phyloP scores from a whole-genome alignment of 768 basidiomycete species.

The Rickenella mellea region DNA sequence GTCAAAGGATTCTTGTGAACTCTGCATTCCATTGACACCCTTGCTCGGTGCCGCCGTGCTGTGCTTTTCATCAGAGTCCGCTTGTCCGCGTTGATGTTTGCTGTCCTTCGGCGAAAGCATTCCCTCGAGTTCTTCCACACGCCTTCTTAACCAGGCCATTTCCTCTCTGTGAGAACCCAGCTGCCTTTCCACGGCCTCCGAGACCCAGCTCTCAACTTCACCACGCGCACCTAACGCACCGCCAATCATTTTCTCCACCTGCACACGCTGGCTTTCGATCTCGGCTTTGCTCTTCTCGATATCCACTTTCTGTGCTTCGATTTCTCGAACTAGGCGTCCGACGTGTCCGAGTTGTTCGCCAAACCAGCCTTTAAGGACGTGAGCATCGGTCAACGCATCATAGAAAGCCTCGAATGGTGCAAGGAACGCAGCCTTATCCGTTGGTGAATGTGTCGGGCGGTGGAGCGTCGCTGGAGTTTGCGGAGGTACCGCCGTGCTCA shows the following conservation, averaged over 20 bases:
- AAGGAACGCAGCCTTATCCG: constrained; percentile 66
- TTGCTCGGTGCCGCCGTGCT: constrained; percentile 11
- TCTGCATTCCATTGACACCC: not conserved
- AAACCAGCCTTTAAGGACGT: constrained; percentile 70
- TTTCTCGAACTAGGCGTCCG: constrained; percentile 23
- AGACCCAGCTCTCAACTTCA: not conserved
- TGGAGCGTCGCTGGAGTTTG: constrained; percentile 62
- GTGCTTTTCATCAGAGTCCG: constrained; percentile 7
- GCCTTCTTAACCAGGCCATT: constrained; percentile 44
- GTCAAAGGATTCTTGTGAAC: not conserved
- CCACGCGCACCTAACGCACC: not conserved
- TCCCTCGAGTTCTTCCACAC: constrained; percentile 63
- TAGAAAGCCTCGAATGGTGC: constrained; percentile 80
- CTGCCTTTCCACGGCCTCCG: constrained; percentile 20
- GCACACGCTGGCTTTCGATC: constrained; percentile 10
- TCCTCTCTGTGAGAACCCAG: constrained; percentile 52
- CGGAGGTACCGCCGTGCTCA: constrained; percentile 22
- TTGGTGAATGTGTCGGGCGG: constrained; percentile 43
- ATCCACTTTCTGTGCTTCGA: constrained; percentile 56
- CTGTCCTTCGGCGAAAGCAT: constrained; percentile 20
- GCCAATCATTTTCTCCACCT: not conserved
- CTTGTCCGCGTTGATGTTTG: constrained; percentile 12
- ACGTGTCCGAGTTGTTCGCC: constrained; percentile 44
- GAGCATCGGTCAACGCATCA: constrained; percentile 73
- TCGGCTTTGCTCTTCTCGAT: constrained; percentile 54